These are phyloP conservation scores for Lecanicillium sp. DNA, from an alignment of 2,329 filamentous ascomycete species.

Conservation along the genomic window DNA sequence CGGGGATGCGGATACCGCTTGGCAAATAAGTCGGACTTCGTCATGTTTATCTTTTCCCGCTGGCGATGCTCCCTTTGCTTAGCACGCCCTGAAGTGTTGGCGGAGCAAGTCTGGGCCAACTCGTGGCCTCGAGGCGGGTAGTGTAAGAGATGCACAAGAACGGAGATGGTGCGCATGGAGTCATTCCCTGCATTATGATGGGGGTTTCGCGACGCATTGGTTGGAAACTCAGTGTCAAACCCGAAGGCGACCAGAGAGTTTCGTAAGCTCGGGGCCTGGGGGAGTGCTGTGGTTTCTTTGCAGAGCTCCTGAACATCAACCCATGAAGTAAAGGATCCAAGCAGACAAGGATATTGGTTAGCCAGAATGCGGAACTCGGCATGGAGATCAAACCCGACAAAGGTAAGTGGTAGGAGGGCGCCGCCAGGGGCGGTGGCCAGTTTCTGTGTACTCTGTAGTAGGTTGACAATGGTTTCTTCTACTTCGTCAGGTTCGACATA, in stretches of 20 bases:
- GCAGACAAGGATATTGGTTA: conserved; percentile 2
- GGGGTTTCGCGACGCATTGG: neutral
- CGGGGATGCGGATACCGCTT: neutral
- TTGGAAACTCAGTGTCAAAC: conserved; percentile 1
- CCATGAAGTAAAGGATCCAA: conserved; percentile 4
- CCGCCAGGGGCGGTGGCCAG: neutral
- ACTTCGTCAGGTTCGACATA: conserved; percentile 3
- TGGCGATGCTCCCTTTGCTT: neutral
- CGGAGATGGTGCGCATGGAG: conserved; percentile 1
- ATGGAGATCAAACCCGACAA: conserved; percentile 5
- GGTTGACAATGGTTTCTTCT: conserved; percentile 2
- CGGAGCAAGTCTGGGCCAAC: neutral
- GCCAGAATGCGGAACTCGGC: conserved; percentile 4
- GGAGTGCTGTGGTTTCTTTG: neutral
- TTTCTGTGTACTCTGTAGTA: conserved; percentile 1
- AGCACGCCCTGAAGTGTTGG: neutral
- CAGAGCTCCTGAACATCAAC: conserved; percentile 4
- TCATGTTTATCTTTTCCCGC: neutral
- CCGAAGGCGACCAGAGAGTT: conserved; percentile 5
- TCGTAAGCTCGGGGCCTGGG: conserved; percentile 2
- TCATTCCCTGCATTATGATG: conserved; percentile 4
- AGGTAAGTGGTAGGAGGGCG: neutral
- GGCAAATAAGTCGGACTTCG: conserved; percentile 1
- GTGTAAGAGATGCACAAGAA: conserved; percentile 1
- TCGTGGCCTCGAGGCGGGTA: conserved; percentile 2